These are phyloP conservation scores for Spiromastix sp. DNA, from an alignment of 2,329 filamentous ascomycete species.

Conservation along the genomic window DNA sequence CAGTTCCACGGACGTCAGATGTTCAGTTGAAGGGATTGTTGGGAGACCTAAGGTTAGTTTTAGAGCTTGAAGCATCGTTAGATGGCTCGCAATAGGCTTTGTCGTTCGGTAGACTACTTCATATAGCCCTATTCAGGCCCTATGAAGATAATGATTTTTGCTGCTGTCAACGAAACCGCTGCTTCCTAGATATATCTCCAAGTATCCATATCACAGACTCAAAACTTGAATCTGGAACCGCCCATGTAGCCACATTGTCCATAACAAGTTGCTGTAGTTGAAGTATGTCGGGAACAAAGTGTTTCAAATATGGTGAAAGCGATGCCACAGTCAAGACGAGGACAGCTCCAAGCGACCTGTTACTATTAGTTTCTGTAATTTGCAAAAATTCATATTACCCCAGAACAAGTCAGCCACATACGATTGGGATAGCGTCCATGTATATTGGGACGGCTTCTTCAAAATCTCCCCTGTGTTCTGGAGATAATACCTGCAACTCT, in stretches of 20 bases:
- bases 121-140: too few relatives aligned
- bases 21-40: not conserved
- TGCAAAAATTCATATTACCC: not conserved
- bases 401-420: constrained; percentile 8
- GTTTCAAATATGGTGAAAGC: constrained; percentile 15
- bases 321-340: constrained; percentile 25
- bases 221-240: constrained; percentile 5
- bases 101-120: too few relatives aligned
- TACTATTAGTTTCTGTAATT: not conserved
- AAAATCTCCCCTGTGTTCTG: constrained; percentile 19
- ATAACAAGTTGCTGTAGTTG: constrained; percentile 9
- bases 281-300: constrained; percentile 23
- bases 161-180: too few relatives aligned
- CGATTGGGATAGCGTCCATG: constrained; percentile 27
- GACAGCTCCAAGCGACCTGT: constrained; percentile 22
- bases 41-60: not conserved
- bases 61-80: not conserved
- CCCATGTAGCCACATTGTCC: constrained; percentile 3
- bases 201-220: constrained; percentile 4
- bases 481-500: constrained; percentile 22
- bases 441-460: constrained; percentile 22
- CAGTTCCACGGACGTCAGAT: not conserved
- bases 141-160: too few relatives aligned
- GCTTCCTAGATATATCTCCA: constrained; percentile 4
- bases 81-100: too few relatives aligned